Evolutionary conservation across 257 asterid genomes (phyloP).

Genomic region (Nicotiana noctiflora): DNA sequence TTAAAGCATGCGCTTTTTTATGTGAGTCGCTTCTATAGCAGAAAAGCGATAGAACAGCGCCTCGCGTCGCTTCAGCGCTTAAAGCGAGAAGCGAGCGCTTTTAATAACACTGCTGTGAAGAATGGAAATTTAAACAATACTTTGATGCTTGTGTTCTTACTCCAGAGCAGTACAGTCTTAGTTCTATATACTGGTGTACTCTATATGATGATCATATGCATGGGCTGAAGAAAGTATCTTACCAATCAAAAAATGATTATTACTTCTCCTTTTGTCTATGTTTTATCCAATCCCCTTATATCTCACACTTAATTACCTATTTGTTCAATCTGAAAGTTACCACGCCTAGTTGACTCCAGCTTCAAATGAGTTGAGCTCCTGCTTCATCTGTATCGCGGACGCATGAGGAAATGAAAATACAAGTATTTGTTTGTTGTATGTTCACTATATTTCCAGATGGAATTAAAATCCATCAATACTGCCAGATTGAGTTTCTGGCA

Average conservation of each 20-base stretch:
- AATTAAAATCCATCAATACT: background rate
- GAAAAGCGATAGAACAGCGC: no score
- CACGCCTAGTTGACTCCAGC: background rate
- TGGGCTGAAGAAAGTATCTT: background rate
- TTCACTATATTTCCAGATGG: background rate
- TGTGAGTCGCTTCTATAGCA: no score
- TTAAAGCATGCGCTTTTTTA: no score
- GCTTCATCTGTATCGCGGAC: background rate
- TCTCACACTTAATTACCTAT: background rate
- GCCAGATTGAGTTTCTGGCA: no score
- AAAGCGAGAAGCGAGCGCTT: no score
- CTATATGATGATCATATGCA: background rate
- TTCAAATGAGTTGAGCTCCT: background rate
- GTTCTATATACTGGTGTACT: background rate
- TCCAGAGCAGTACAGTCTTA: background rate
- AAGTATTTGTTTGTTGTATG: background rate
- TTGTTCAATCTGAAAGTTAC: background rate
- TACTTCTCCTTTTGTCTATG: background rate
- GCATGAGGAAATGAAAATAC: background rate
- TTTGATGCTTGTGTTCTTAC: background rate
- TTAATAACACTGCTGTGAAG: background rate
- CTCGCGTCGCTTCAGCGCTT: no score
- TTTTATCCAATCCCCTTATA: background rate
- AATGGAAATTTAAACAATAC: background rate
- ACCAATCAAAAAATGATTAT: background rate